Conservation (phyloP, 108 stramenopile genomes). For the Fragilariopsis cylindrus region DNA sequence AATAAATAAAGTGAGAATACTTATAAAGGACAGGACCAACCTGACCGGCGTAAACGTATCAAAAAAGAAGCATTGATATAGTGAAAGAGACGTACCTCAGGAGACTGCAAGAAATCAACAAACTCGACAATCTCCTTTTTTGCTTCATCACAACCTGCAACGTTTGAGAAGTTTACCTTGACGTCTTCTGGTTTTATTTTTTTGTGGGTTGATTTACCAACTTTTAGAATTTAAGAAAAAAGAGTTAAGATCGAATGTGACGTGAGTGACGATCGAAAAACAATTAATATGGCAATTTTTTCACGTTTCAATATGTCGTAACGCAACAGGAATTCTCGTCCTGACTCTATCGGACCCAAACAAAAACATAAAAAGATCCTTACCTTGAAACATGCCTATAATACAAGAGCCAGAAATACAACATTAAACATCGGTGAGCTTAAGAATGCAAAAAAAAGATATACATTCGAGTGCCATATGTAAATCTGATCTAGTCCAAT, state of each 20-base stretch:
- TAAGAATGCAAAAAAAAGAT: too few species aligned
- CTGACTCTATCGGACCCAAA: too few species aligned
- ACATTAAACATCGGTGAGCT: too few species aligned
- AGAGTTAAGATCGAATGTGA: neutral
- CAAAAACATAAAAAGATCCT: neutral
- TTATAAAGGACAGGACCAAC: too few species aligned
- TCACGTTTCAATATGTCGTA: neutral
- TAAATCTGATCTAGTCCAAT: too few species aligned
- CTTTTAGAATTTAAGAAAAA: constrained; percentile 16
- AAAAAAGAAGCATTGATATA: too few species aligned
- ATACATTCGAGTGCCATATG: too few species aligned
- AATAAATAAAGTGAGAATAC: too few species aligned
- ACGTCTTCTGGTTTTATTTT: constrained; percentile 76
- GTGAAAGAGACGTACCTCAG: constrained; percentile 16
- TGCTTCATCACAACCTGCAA: constrained; percentile 95
- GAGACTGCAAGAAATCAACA: constrained; percentile 90
- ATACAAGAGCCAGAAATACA: too few species aligned
- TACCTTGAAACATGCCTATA: neutral
- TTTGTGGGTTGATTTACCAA: constrained; percentile 77
- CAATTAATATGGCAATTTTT: neutral
- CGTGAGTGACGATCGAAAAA: neutral
- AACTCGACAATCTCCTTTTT: constrained; percentile 96
- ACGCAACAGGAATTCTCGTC: too few species aligned
- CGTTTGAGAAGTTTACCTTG: constrained; percentile 83
- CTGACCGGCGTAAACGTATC: too few species aligned